A percentile compares a stretch with the other conserved stretches of the same genome.
Conservation (phyloP, 2,329 filamentous ascomycete species). For the Botryotinia convoluta region DNA sequence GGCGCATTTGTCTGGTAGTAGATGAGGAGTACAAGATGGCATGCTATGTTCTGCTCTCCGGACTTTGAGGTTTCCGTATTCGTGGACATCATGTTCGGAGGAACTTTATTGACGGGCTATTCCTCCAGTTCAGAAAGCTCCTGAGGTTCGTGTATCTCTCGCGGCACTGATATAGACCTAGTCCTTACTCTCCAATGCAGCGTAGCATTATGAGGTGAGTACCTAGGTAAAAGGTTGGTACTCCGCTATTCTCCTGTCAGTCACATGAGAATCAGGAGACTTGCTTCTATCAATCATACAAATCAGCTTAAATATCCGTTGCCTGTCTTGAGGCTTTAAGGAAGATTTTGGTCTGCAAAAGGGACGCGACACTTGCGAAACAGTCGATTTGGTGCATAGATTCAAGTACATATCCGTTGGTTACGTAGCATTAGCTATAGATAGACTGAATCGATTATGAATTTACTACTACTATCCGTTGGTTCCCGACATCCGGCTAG, state of each 20-base stretch:
- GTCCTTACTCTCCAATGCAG: neutral
- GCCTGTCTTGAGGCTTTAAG: neutral
- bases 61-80: neutral
- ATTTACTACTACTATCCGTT: too few relatives aligned
- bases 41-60: neutral
- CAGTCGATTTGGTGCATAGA: neutral
- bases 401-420: neutral
- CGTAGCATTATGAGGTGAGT: neutral
- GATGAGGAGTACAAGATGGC: conserved; percentile 32
- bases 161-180: neutral
- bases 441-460: too few relatives aligned
- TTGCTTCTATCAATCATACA: neutral
- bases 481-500: neutral
- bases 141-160: neutral
- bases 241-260: neutral
- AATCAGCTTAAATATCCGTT: neutral
- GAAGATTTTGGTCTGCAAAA: neutral
- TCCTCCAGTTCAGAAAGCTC: neutral
- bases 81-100: neutral
- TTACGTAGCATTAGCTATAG: neutral
- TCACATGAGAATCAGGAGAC: neutral
- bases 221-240: neutral
- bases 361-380: neutral
- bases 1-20: conserved; percentile 25
- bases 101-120: neutral